Conservation (phyloP, 164 flowering plant genomes). For the Sedum album region DNA sequence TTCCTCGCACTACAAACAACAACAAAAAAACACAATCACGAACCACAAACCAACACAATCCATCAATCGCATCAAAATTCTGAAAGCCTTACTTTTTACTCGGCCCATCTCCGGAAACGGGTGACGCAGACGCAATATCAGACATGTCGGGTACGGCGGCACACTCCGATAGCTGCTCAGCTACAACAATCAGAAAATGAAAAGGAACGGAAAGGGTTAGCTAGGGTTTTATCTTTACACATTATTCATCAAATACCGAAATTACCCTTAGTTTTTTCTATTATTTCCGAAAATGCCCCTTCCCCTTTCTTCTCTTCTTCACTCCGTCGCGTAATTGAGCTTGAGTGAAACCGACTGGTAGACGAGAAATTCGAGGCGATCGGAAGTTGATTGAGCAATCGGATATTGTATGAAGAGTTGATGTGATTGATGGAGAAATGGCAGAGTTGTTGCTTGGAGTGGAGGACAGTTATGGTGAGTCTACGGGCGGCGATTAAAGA, state of each 20-base stretch:
- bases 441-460: neutral
- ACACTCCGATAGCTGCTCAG: neutral
- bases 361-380: neutral
- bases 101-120: constrained; percentile 1
- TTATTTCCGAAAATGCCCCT: neutral
- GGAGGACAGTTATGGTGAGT: neutral
- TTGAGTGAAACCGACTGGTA: neutral
- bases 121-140: neutral
- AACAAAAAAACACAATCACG: too few relatives aligned
- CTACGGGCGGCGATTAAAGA: neutral
- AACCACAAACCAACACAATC: neutral
- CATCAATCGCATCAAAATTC: neutral
- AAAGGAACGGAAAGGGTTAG: neutral
- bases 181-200: neutral
- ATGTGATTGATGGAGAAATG: neutral
- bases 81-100: neutral
- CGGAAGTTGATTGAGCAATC: neutral
- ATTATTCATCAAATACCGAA: neutral
- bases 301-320: neutral
- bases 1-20: constrained; percentile 48
- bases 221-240: constrained; percentile 1
- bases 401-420: neutral
- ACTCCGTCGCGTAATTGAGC: neutral
- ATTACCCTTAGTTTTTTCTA: neutral
- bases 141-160: neutral